Evolutionary conservation across 352 stramenopile species (phyloP).

Genomic region (Aphanomyces euteiches): DNA sequence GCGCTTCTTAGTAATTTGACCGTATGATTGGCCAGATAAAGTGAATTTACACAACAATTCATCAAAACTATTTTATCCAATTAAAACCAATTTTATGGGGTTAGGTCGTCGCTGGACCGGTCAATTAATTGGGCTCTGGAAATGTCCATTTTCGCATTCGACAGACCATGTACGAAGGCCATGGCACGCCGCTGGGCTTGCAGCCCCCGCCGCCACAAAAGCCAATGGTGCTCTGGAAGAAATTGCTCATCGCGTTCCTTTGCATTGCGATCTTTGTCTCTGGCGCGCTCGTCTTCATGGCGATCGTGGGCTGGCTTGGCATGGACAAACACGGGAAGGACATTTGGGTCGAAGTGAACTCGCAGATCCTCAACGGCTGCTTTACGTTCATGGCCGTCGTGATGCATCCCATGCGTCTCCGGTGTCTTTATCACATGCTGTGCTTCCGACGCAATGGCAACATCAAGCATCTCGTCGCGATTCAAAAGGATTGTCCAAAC

Average conservation of each 20-base stretch:
- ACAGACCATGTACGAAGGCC: neutral
- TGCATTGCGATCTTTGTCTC: conserved; percentile 9
- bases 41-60: too few species aligned
- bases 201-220: neutral
- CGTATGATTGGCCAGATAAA: too few species aligned
- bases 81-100: too few species aligned
- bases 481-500: conserved; percentile 34
- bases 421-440: conserved; percentile 31
- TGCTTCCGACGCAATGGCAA: neutral
- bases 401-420: conserved; percentile 43
- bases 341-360: conserved; percentile 44
- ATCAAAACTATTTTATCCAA: too few species aligned
- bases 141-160: too few species aligned
- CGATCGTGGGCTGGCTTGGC: conserved; percentile 21
- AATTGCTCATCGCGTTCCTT: conserved; percentile 5
- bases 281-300: conserved; percentile 17
- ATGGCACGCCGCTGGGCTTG: neutral
- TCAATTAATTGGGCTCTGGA: too few species aligned
- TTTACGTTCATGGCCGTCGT: conserved; percentile 43
- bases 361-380: conserved; percentile 44
- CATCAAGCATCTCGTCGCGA: conserved; percentile 19
- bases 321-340: conserved; percentile 36
- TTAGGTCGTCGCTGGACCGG: too few species aligned
- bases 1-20: too few species aligned
- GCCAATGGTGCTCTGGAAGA: conserved; percentile 1